Evolutionary conservation across 108 stramenopile species (phyloP).

Genomic region (Schizochytrium sp.): DNA sequence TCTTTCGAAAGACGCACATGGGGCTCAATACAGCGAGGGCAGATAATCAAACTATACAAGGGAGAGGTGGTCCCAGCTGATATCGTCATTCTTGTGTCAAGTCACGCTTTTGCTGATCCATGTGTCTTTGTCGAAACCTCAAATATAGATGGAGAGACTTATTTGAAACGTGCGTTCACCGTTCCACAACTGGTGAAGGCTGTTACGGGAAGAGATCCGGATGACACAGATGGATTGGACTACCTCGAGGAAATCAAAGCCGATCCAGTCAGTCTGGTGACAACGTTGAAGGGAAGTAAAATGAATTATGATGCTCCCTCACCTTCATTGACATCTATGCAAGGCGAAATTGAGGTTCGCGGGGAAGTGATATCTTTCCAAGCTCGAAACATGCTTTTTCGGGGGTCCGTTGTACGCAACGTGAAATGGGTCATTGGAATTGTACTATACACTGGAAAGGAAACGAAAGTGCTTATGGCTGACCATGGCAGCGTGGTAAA

Average conservation of each 20-base stretch:
- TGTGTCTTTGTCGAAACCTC: conserved; percentile 90
- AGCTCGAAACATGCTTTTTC: conserved; percentile 82
- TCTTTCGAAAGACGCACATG: conserved; percentile 44
- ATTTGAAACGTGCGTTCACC: conserved; percentile 82
- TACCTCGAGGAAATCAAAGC: not conserved
- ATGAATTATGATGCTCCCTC: not conserved
- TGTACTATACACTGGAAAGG: conserved; percentile 92
- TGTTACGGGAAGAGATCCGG: not conserved
- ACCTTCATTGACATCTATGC: not conserved
- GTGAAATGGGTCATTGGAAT: conserved; percentile 94
- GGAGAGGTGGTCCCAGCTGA: conserved; percentile 94
- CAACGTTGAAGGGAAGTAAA: not conserved
- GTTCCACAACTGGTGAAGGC: not conserved
- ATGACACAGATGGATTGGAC: not conserved
- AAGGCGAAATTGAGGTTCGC: not conserved
- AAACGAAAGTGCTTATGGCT: conserved; percentile 93
- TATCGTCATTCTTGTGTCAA: conserved; percentile 86
- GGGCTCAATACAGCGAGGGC: conserved; percentile 84
- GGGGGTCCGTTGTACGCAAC: conserved; percentile 93
- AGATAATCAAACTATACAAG: conserved; percentile 87
- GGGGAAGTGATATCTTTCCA: not conserved
- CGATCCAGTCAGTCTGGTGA: conserved; percentile 5
- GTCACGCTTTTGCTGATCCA: conserved; percentile 78
- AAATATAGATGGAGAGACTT: conserved; percentile 97
- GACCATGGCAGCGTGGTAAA: conserved; percentile 89